phyloP scores from a whole-genome alignment of 1,284 basidiomycete genomes.

The Trametes sp. region DNA sequence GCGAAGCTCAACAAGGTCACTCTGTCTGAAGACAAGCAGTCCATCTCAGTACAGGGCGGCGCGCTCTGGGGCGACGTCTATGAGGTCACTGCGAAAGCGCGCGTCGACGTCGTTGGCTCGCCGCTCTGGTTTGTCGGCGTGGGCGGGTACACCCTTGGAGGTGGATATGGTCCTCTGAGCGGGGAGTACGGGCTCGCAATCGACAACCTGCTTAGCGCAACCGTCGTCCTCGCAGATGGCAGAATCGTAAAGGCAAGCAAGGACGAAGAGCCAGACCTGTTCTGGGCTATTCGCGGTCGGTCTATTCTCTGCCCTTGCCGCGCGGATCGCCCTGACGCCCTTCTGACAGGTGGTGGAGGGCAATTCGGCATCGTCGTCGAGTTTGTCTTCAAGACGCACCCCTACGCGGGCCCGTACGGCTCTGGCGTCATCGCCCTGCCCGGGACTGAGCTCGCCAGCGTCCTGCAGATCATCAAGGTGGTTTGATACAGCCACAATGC shows the following conservation, averaged over 20 bases:
- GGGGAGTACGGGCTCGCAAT: conserved; percentile 47
- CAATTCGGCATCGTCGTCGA: conserved; percentile 58
- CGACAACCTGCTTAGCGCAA: conserved; percentile 48
- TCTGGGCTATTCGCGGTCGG: conserved; percentile 45
- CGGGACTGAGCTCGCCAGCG: conserved; percentile 25
- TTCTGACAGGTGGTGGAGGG: conserved; percentile 47
- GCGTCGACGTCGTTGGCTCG: conserved; percentile 42
- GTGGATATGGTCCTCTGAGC: conserved; percentile 49
- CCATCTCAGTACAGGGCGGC: conserved; percentile 46
- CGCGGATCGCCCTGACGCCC: neutral
- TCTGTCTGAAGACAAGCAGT: conserved; percentile 39
- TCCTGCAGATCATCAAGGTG: conserved; percentile 27
- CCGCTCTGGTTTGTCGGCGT: conserved; percentile 36
- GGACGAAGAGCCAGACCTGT: conserved; percentile 32
- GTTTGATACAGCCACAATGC: neutral
- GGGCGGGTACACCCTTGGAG: conserved; percentile 46
- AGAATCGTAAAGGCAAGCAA: conserved; percentile 41
- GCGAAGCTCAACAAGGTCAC: conserved; percentile 41
- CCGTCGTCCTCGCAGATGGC: conserved; percentile 48
- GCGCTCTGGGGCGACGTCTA: conserved; percentile 48
- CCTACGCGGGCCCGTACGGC: conserved; percentile 33
- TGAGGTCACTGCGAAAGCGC: conserved; percentile 36
- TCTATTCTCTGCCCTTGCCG: neutral
- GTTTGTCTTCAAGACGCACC: conserved; percentile 47
- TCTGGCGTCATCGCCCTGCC: conserved; percentile 33